Conservation (phyloP, 768 basidiomycete species). For the Rickenella mellea region DNA sequence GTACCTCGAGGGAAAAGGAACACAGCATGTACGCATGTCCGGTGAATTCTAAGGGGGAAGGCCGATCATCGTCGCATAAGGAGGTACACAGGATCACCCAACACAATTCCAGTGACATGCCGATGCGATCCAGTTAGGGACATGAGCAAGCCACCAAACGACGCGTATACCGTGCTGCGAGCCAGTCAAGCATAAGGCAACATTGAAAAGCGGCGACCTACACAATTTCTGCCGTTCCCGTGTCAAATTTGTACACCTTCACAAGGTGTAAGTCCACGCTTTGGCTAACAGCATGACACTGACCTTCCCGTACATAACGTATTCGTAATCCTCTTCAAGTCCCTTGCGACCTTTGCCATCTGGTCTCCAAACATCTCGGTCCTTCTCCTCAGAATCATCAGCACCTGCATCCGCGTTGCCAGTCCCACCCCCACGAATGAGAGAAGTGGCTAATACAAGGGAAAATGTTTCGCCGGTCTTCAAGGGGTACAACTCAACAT, state of each 20-base stretch:
- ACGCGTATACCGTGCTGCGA: conserved; percentile 84
- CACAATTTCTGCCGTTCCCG: conserved; percentile 77
- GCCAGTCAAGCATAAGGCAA: conserved; percentile 4
- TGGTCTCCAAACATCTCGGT: conserved; percentile 75
- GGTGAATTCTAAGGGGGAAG: too few relatives aligned
- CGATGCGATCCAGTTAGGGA: conserved; percentile 88
- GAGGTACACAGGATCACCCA: conserved; percentile 88
- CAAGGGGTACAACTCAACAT: conserved; percentile 82
- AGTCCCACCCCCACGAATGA: conserved; percentile 46
- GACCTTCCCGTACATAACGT: conserved; percentile 99
- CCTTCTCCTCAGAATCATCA: conserved; percentile 54
- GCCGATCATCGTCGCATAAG: conserved; percentile 65
- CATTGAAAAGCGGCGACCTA: conserved; percentile 30
- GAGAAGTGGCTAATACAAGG: conserved; percentile 76
- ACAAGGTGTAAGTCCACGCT: conserved; percentile 2
- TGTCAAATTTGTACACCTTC: conserved; percentile 96
- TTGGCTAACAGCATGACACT: conserved; percentile 9
- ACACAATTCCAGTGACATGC: conserved; percentile 84
- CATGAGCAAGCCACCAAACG: conserved; percentile 93
- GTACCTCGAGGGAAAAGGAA: too few relatives aligned
- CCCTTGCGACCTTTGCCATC: conserved; percentile 74
- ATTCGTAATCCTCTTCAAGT: conserved; percentile 93
- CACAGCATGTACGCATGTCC: too few relatives aligned
- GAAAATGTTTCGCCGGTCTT: conserved; percentile 62
- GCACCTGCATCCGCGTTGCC: conserved; percentile 37